Percentiles rank a stretch among this genome's conserved stretches.
phyloP scores from a whole-genome alignment of 805 yeast species.

The Monosporozyma aerobia region DNA sequence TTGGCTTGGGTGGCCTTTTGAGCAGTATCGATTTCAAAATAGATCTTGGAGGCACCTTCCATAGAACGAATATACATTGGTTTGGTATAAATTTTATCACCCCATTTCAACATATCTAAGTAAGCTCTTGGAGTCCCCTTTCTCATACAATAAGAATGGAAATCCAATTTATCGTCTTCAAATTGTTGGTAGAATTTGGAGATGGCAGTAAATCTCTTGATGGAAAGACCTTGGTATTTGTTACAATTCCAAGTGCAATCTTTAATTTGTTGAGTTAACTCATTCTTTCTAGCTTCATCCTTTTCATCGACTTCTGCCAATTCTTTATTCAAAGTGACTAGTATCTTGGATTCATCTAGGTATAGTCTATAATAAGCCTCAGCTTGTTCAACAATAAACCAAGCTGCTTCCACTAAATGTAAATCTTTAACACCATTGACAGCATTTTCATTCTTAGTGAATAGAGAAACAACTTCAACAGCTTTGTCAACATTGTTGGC shows the following conservation, averaged over 20 bases:
- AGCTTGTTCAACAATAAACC: constrained; percentile 81
- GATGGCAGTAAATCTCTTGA: constrained; percentile 67
- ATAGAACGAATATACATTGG: constrained; percentile 68
- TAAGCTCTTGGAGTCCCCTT: constrained; percentile 86
- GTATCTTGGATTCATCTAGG: constrained; percentile 23
- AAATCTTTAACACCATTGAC: constrained; percentile 81
- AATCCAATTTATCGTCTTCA: constrained; percentile 81
- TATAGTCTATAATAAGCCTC: constrained; percentile 67
- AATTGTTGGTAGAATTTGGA: constrained; percentile 60
- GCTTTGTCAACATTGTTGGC: constrained; percentile 71
- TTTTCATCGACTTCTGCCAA: constrained; percentile 7
- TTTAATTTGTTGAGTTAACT: constrained; percentile 21
- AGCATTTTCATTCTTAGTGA: constrained; percentile 76
- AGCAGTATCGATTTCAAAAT: constrained; percentile 33
- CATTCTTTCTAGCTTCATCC: constrained; percentile 22
- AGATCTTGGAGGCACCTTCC: constrained; percentile 51
- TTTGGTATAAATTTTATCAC: constrained; percentile 56
- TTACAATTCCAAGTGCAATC: constrained; percentile 37
- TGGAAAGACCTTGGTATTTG: constrained; percentile 56
- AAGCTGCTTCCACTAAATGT: constrained; percentile 81
- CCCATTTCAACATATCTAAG: constrained; percentile 72
- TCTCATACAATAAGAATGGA: constrained; percentile 86
- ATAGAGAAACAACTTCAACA: constrained; percentile 59
- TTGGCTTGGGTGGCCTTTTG: constrained; percentile 4
- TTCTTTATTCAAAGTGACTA: constrained; percentile 7